These are phyloP conservation scores for Euphorbia celastroides DNA, from an alignment of 441 rosid species.

Conservation along the genomic window DNA sequence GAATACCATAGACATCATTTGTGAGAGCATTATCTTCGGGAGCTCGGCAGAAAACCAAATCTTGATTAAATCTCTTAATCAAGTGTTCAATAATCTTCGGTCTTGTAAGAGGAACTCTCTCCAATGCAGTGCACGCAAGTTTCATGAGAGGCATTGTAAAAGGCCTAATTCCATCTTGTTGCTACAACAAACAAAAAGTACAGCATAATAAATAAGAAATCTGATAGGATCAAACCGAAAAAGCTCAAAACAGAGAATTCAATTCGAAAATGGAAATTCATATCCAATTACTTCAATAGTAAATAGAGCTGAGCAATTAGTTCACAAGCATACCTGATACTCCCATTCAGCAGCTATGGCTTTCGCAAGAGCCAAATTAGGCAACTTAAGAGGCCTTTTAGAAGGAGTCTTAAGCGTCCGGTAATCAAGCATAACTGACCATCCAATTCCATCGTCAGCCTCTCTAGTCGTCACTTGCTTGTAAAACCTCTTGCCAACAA, in stretches of 20 bases:
- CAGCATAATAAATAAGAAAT: too few relatives aligned
- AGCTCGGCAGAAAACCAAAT: slow-evolving; percentile 80
- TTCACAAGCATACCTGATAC: slow-evolving; percentile 55
- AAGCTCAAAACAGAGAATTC: not conserved
- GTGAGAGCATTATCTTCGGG: slow-evolving; percentile 67
- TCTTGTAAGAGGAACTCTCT: slow-evolving; percentile 87
- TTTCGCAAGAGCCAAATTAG: slow-evolving; percentile 71
- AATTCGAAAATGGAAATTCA: not conserved
- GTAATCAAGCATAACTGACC: slow-evolving; percentile 96
- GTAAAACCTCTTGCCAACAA: slow-evolving; percentile 83
- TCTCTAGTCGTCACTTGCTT: slow-evolving; percentile 71
- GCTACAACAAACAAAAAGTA: slow-evolving; percentile 56
- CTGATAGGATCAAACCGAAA: too few relatives aligned
- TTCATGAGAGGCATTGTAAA: slow-evolving; percentile 94
- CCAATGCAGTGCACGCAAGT: slow-evolving; percentile 89
- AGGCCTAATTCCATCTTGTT: slow-evolving; percentile 88
- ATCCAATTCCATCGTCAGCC: slow-evolving; percentile 90
- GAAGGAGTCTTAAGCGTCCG: slow-evolving; percentile 90
- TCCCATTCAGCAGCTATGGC: slow-evolving; percentile 98
- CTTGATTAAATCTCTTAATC: slow-evolving; percentile 70
- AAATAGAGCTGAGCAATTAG: not conserved
- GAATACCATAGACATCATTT: slow-evolving; percentile 55
- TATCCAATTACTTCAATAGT: not conserved
- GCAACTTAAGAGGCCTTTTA: slow-evolving; percentile 75
- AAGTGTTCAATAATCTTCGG: slow-evolving; percentile 57